Base-by-base conservation (phyloP, 176 grass and related monocot species). In the Eleusine coracana region DNA sequence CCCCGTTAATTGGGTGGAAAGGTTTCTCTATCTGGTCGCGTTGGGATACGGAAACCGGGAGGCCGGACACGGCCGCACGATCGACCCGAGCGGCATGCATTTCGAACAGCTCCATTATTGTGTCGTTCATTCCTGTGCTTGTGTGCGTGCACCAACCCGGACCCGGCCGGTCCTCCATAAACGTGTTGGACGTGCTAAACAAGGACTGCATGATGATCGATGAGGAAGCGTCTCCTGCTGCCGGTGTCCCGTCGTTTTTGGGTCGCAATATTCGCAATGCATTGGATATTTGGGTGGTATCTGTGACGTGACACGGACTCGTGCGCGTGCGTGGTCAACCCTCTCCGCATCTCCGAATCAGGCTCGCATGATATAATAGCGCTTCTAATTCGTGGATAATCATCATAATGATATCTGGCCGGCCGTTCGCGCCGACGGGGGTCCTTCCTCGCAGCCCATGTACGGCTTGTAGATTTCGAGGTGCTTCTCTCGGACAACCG, bases 171-270 rank as follows among this genome's bases (percentile, higher is more conserved):
- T 31, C 1, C 11, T 29, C 51, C 64, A 46, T 3, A 69, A 80
- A 69, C 63, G 29, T 80, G 77, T 68, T 41, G 25, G 34, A 70
- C 79, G 51, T 81, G 79, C 38, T 44, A 45, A 31, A 60, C 23
- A 59, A 28, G 34, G 59, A 64, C 7, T 16, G 23, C 46, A 41
- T 12, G 18, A 46, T 21, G 52, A 18, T 6, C 15, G 48, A 50
- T 3, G 48, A 10, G 14, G 52, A 7, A 52, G 17, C 18, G 44
- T 44, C 41, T 6, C 11, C 44, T 46, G 44, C 6, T 34, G 73
- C 73, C 3, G 42, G 50, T 84, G 39, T 61, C 50, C 7, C 39
- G 29, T 77, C 51, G 6, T 77, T 46, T 25, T 15, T n/a, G 15
- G 10, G 5, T 64, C 15, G 40, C 39, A 18, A 68, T 66, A 50